These are phyloP conservation scores for Penicillium paxilli DNA, from an alignment of 495 filamentous ascomycete genomes.

Conservation along the genomic window DNA sequence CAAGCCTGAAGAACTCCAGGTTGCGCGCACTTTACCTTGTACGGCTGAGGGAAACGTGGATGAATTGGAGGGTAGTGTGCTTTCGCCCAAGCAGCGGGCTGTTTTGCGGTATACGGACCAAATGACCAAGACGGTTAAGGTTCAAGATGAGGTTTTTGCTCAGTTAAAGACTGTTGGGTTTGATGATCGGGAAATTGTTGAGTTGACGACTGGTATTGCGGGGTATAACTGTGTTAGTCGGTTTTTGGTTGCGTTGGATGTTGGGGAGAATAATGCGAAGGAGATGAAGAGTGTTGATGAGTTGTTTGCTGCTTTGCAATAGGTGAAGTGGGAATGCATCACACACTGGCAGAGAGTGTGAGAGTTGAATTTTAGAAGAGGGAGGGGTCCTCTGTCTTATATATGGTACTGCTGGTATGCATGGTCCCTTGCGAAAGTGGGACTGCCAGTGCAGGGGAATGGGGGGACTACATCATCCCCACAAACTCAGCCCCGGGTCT, in stretches of 20 bases:
- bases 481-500: too few species aligned
- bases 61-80: slow-evolving; percentile 29
- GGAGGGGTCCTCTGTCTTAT: not conserved
- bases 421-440: too few species aligned
- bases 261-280: slow-evolving; percentile 49
- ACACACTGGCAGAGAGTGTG: too few species aligned
- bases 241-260: slow-evolving; percentile 81
- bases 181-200: slow-evolving; percentile 62
- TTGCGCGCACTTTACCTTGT: slow-evolving; percentile 40
- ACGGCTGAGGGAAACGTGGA: slow-evolving; percentile 29
- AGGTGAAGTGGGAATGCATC: too few species aligned
- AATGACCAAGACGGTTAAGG: slow-evolving; percentile 48
- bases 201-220: slow-evolving; percentile 75
- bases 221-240: slow-evolving; percentile 86
- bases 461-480: slow-evolving; percentile 18
- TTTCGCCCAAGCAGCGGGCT: slow-evolving; percentile 65
- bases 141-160: slow-evolving; percentile 61
- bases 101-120: slow-evolving; percentile 52
- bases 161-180: slow-evolving; percentile 49
- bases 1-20: slow-evolving; percentile 42
- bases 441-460: too few species aligned
- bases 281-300: slow-evolving; percentile 47
- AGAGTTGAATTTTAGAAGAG: not conserved
- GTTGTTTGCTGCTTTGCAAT: slow-evolving; percentile 26
- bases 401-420: too few species aligned